Base-by-base conservation (phyloP, 75 land plant genomes). In the Picea glauca region DNA sequence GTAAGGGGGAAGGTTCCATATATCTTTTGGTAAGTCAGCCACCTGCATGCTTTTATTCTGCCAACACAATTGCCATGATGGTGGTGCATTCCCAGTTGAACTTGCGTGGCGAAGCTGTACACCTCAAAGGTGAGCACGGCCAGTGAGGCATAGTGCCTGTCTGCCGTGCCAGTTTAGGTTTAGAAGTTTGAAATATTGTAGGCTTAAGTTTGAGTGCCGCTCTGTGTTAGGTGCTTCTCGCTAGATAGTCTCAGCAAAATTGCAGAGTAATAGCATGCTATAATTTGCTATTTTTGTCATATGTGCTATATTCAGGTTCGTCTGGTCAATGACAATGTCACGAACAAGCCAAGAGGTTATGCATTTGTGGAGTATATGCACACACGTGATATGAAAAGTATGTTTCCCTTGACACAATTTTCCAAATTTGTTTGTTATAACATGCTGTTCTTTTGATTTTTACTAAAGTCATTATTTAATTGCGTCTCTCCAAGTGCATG, bases 81-180 rank as follows among this genome's bases (percentile, higher is more conserved):
- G 75, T 21, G 75, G 58, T 40, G 58, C 75, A 38, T 73, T 73
- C 15, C n/a, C 75, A 73, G 75, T 73, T 73, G 75, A 73, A 73
- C 58, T 73, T 21, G 56, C 75, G 75, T 73, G 75, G 83, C 76
- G 89, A 83, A 86, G 90, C 84, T 80, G 58, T 89, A 78, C 85
- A 82, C 84, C 78, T 78, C 80, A 75, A 94, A 94, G 98, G 96
- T 94, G 94, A 93, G 96, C 98, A 92, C 96, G 98, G 96, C 98
- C 83, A 88, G 85, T 89, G 78, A 91, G 93, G 95, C 90, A 80
- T 88, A 83, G 78, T 87, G 94, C 92, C 96, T 89, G 86, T 83
- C 90, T 94, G 95, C 92, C 95, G 96, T 94, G 96, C 94, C 84
- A 80, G 74, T 80, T 85, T 81, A 81, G 80, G 78, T 80, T 84